Percentiles rank a stretch among this genome's conserved stretches.
Evolutionary conservation across 306 rosid genomes (phyloP).

Genomic region (Acacia confusa): DNA sequence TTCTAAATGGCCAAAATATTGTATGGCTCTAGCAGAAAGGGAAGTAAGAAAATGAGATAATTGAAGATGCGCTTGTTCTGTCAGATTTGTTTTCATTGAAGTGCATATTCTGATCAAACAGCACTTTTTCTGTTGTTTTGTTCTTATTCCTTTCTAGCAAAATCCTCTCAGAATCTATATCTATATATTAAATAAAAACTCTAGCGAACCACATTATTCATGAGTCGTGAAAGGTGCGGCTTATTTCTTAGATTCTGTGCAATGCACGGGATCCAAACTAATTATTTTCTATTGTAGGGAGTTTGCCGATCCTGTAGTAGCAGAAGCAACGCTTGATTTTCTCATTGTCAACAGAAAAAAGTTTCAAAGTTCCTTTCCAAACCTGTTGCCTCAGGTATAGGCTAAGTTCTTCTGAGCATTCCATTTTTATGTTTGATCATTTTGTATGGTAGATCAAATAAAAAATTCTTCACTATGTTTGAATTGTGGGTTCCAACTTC

Average conservation of each 20-base stretch:
- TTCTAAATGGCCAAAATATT: not conserved
- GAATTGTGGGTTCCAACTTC: conserved; percentile 1
- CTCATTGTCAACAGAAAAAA: conserved; percentile 71
- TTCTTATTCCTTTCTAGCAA: not conserved
- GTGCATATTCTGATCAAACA: not conserved
- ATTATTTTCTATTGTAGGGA: conserved; percentile 62
- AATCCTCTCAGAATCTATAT: conserved; percentile 1
- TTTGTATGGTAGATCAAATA: not conserved
- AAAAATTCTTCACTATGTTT: not conserved
- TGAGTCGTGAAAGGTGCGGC: not conserved
- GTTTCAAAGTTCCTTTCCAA: conserved; percentile 68
- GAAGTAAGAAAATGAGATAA: not conserved
- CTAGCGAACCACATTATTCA: not conserved
- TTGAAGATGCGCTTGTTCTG: not conserved
- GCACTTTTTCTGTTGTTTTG: not conserved
- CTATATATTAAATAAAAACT: not conserved
- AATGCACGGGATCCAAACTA: not conserved
- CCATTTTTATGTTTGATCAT: not conserved
- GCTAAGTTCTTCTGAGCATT: conserved; percentile 23
- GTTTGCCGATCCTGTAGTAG: conserved; percentile 89
- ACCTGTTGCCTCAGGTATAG: conserved; percentile 85
- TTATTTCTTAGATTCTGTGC: not conserved
- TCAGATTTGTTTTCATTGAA: not conserved
- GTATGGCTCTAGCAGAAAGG: not conserved
- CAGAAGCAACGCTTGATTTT: conserved; percentile 82